Base-by-base conservation (phyloP, 768 basidiomycete genomes). In the Podaxis carcinomalis region DNA sequence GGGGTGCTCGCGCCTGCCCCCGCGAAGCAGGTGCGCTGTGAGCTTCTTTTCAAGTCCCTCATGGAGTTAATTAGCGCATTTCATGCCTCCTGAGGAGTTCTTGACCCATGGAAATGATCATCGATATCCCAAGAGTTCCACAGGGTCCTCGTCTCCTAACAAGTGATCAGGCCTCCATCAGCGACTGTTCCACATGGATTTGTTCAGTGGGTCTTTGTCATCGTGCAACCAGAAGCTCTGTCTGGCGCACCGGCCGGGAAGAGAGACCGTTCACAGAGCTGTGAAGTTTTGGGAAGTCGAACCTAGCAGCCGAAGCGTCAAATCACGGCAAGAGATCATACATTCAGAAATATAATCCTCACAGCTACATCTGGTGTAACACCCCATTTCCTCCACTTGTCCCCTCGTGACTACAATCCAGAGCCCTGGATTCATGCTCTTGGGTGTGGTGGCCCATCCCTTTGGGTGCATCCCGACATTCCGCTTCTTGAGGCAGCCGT, bases 71-170 rank as follows among this genome's bases (percentile, higher is more conserved):
- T 36, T 28, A 25, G 44, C 44, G 21, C 28, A 49, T 49, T 25
- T 39, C 46, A 37, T 23, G 36, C 19, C 37, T 39, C 21, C 36
- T 54, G 52, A 54, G 37, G 36, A 21, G 25, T 14, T 39, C 35
- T 37, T 28, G 23, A 36, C 32, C 21, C 56, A 21, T 49, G 25
- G 37, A 37, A 49, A 37, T 58, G 57, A 58, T 58, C 57, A 58
- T 51, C 47, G 57, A 51, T 58, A 51, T 32, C 56, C 40, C 36
- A 35, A 58, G 19, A 16, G 46, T 46, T 57, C 56, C 56, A 36
- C 37, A 39, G 36, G 52, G 47, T 49, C 47, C 16, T 39, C 37
- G 28, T 54, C 25, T 9, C 27, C 37, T 21, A 44, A 36, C 36
- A 4, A 21, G 36, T 50, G 28, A 50, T 39, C 47, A 35, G 47